Conservation (phyloP, 2,329 filamentous ascomycete genomes). For the Phoma herbarum region DNA sequence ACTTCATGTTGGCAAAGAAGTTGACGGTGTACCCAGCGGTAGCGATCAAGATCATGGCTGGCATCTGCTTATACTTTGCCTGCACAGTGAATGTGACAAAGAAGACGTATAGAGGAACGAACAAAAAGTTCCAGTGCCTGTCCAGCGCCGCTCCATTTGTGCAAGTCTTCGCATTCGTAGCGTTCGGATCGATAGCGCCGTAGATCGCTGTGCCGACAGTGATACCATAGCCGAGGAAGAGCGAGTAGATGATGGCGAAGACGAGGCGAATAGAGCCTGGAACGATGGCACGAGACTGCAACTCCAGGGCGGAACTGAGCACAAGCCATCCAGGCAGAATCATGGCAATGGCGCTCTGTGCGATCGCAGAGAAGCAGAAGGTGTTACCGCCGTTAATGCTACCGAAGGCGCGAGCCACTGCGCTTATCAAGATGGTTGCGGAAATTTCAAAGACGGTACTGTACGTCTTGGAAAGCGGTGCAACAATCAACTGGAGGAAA, state of each 20-base stretch:
- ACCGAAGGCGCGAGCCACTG: constrained; percentile 58
- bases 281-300: constrained; percentile 58
- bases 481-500: constrained; percentile 76
- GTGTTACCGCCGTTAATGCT: constrained; percentile 53
- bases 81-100: constrained; percentile 78
- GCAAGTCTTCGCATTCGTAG: constrained; percentile 55
- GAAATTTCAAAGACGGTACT: constrained; percentile 59
- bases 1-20: constrained; percentile 73
- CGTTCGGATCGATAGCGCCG: constrained; percentile 56
- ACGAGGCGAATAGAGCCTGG: constrained; percentile 60
- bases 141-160: constrained; percentile 52
- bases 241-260: constrained; percentile 61
- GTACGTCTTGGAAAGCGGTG: constrained; percentile 76
- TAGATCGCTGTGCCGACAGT: constrained; percentile 60
- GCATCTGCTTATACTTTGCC: constrained; percentile 79
- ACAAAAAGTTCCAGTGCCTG: constrained; percentile 69
- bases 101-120: constrained; percentile 78
- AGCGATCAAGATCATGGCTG: constrained; percentile 77
- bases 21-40: constrained; percentile 78
- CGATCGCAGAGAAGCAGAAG: constrained; percentile 61
- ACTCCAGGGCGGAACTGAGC: constrained; percentile 57
- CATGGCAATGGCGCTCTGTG: constrained; percentile 59
- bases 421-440: constrained; percentile 58
- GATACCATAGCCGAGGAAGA: constrained; percentile 61
- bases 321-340: constrained; percentile 60